phyloP scores from a whole-genome alignment of 495 filamentous ascomycete genomes.

The Penicillium daleae region DNA sequence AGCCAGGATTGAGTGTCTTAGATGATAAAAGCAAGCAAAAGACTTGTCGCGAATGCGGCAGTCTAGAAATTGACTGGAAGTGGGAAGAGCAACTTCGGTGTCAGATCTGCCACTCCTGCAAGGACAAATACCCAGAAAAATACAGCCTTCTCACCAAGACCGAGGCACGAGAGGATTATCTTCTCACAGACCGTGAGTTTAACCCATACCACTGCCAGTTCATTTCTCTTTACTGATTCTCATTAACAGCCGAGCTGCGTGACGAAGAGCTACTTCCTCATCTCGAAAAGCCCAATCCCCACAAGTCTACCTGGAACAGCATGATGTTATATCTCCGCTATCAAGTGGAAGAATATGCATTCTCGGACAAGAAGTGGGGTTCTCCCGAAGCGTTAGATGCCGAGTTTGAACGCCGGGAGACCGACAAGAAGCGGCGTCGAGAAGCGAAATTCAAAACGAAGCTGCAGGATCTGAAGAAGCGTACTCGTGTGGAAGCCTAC shows the following conservation, averaged over 20 bases:
- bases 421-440: slow-evolving; percentile 83
- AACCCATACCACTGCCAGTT: background rate
- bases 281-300: slow-evolving; percentile 87
- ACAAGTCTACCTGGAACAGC: slow-evolving; percentile 94
- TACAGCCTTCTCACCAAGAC: slow-evolving; percentile 96
- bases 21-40: slow-evolving; percentile 65
- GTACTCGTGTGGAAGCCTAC: slow-evolving; percentile 89
- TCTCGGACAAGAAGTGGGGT: slow-evolving; percentile 83
- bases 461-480: slow-evolving; percentile 86
- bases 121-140: slow-evolving; percentile 86
- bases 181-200: slow-evolving; percentile 83
- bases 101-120: slow-evolving; percentile 74
- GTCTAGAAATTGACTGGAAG: slow-evolving; percentile 88
- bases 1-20: slow-evolving; percentile 78
- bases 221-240: background rate
- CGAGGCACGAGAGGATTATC: slow-evolving; percentile 91
- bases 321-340: slow-evolving; percentile 97
- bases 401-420: slow-evolving; percentile 81
- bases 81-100: slow-evolving; percentile 83
- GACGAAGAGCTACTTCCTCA: slow-evolving; percentile 87
- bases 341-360: slow-evolving; percentile 92
- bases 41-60: slow-evolving; percentile 80
- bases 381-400: slow-evolving; percentile 80
- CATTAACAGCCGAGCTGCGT: slow-evolving; percentile 72
- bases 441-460: slow-evolving; percentile 91